Evolutionary conservation across 176 grass and related monocot genomes (phyloP).

Genomic region (Saccharum officinarum): DNA sequence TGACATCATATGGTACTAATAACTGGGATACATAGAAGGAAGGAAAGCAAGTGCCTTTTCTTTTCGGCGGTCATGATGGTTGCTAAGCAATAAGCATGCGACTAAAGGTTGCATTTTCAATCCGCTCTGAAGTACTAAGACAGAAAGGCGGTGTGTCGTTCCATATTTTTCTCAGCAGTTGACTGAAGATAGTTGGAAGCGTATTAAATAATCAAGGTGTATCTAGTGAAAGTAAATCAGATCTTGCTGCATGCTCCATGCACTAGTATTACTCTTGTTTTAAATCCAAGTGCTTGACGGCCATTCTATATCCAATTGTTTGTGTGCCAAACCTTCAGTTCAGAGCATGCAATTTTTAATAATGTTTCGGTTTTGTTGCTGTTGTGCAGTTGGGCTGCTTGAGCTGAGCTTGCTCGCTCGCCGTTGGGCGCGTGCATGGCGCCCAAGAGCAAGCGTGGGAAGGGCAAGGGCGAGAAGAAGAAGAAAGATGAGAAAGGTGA

Average conservation of each 20-base stretch:
- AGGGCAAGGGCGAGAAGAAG: slow-evolving; percentile 92
- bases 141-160: neutral
- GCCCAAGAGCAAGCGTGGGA: slow-evolving; percentile 87
- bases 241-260: neutral
- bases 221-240: neutral
- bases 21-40: neutral
- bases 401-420: slow-evolving; percentile 25
- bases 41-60: neutral
- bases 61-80: slow-evolving; percentile 8
- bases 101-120: neutral
- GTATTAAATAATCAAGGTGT: neutral
- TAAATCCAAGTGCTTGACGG: neutral
- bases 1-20: neutral
- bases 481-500: slow-evolving; percentile 99
- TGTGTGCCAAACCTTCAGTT: neutral
- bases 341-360: neutral
- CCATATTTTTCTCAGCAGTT: neutral
- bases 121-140: slow-evolving; percentile 4
- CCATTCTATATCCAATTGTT: neutral
- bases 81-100: slow-evolving; percentile 1
- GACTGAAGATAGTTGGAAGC: neutral
- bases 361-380: neutral
- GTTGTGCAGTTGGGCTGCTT: slow-evolving; percentile 13
- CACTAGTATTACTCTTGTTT: neutral
- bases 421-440: slow-evolving; percentile 52